A percentile compares a stretch with the other conserved stretches of the same genome.
Evolutionary conservation across 2,329 filamentous ascomycete species (phyloP).

Genomic region (Colletotrichum musicola): DNA sequence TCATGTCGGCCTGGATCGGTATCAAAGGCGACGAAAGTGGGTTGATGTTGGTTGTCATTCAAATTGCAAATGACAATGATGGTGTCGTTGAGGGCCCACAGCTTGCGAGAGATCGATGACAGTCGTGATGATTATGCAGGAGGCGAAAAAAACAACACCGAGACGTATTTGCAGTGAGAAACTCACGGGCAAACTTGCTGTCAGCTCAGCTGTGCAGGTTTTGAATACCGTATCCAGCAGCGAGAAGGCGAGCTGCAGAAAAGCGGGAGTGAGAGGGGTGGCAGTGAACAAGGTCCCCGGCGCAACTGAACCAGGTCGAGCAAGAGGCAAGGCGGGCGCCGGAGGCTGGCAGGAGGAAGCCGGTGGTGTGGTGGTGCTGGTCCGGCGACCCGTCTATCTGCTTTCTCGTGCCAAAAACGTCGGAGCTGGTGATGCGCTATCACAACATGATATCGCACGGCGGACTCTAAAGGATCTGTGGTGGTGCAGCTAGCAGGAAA

Average conservation of each 20-base stretch:
- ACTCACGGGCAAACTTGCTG: constrained; percentile 31
- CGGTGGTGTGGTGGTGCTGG: constrained; percentile 5
- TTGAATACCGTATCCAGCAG: constrained; percentile 28
- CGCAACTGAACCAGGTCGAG: constrained; percentile 23
- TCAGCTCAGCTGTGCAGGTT: constrained; percentile 24
- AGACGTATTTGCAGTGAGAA: constrained; percentile 2
- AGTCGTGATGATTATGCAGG: neutral
- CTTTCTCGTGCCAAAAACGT: constrained; percentile 13
- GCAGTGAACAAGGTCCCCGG: constrained; percentile 34
- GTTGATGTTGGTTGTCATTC: constrained; percentile 26
- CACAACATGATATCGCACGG: constrained; percentile 24
- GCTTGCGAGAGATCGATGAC: constrained; percentile 2
- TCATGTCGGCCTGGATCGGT: constrained; percentile 25
- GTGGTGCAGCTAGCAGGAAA: constrained; percentile 28
- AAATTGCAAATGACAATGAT: constrained; percentile 21
- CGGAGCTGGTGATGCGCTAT: constrained; percentile 24
- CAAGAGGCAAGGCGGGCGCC: neutral
- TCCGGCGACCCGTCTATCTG: constrained; percentile 5
- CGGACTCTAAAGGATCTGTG: constrained; percentile 18
- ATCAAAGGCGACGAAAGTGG: neutral
- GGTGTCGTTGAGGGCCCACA: constrained; percentile 22
- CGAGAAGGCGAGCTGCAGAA: constrained; percentile 34
- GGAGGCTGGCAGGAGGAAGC: neutral
- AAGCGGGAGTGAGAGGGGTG: constrained; percentile 22
- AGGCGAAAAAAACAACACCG: neutral